Evolutionary conservation across 148 eudicot genomes (phyloP).

Genomic region (Beta vulgaris): DNA sequence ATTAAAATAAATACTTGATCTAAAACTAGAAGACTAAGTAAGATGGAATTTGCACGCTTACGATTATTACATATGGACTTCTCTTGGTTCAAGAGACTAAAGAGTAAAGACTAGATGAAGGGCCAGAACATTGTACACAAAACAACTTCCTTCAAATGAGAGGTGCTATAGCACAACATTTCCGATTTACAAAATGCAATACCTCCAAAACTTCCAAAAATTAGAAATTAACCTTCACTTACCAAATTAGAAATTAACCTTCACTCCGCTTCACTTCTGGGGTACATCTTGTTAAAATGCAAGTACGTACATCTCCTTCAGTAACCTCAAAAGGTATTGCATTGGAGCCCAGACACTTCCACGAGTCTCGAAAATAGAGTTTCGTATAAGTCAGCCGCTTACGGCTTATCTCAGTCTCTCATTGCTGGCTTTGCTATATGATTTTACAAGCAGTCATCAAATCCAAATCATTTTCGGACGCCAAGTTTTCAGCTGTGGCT

Average conservation of each 20-base stretch:
- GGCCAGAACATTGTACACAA: background rate
- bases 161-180: background rate
- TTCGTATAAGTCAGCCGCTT: background rate
- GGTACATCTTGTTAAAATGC: background rate
- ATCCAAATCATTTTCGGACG: background rate
- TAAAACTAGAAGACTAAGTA: too few species aligned
- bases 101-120: too few species aligned
- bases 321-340: background rate
- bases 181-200: background rate
- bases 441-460: background rate
- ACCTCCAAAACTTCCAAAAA: background rate
- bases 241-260: too few species aligned
- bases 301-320: background rate
- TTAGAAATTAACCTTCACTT: too few species aligned
- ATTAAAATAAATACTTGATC: too few species aligned
- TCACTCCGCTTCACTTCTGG: background rate
- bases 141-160: background rate
- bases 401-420: background rate
- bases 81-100: too few species aligned
- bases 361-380: background rate
- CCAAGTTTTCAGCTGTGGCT: constrained; percentile 8
- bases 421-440: background rate
- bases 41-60: too few species aligned
- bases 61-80: too few species aligned
- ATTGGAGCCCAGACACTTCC: background rate